Base-by-base conservation (phyloP, 345 rosid species). In the Arabidopsis suecica region DNA sequence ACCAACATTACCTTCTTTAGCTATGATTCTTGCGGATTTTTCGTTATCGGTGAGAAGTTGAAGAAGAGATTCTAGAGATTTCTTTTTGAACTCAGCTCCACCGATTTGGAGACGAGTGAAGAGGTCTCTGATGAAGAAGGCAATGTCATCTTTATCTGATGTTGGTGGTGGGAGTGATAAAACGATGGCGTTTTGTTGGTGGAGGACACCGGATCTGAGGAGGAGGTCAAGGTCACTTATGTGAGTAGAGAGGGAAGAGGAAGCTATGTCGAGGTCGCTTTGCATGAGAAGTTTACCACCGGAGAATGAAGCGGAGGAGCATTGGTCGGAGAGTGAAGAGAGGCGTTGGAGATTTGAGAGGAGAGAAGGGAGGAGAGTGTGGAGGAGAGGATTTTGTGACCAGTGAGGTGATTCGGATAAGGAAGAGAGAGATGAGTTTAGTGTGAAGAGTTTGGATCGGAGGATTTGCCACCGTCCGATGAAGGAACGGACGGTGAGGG, bases 261-360 rank as follows among this genome's bases (percentile, higher is more conserved):
- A 82, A 63, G 89, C 84, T n/a, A 89, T 89, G 68, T 91, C 95
- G 68, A 91, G 95, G 83, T 91, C 97, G 82, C 95, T 89, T 82
- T 91, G 97, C 84, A 89, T 86, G 42, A 80, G 81, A 34, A 91
- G 93, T 83, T 91, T 91, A 28, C 93, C 93, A 69, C 91, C 91
- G 65, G 82, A 65, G 83, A 88, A 82, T 51, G 89, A 74, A 38
- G 74, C 59, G 76, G 75, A 78, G 14, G 83, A 49, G 71, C 88
- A 84, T 78, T 88, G 90, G 71, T 78, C 78, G 37, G 84, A 85
- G 83, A 91, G 95, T 5, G 93, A 81, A 8, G 83, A 57, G 44
- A 91, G 87, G 33, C 93, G 91, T 65, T 87, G 93, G 74, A 91
- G 97, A 65, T 88, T 86, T 9, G 93, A 85, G 67, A 86, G 91